Evolutionary conservation across 257 asterid genomes (phyloP), one percentile per base, ranked within the genome.

Genomic region (Rauvolfia tetraphylla): DNA sequence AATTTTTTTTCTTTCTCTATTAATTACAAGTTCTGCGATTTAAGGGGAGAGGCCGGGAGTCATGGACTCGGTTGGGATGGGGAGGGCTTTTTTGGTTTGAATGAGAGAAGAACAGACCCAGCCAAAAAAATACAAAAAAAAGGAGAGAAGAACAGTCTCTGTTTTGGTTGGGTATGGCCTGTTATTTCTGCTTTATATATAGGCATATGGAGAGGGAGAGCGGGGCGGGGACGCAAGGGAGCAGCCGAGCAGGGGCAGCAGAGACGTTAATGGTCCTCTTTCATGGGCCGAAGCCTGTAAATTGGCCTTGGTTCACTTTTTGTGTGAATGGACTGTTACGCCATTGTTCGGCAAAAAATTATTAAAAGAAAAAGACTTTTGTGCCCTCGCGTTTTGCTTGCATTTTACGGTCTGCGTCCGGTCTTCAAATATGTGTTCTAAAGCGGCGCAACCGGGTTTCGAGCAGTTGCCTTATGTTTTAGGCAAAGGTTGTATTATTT

Each of bases 61-160:
- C 9, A 1, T 15, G 17, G 22, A 57, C 29, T 76, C 51, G 56
- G 29, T 41, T 41, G 44, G 44, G 44, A 41, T 41, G 39, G 70
- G 70, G 70, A 65, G 44, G 46, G 33, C 36, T 66, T 29, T 33
- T 63, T 63, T 38, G 69, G 42, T 76, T 66, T 38, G 63, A 68
- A 63, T 9, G 20, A 68, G 22, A 39, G 22, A 22, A 9, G 33
- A 68, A 8, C 10, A 29, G 44, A 4, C 8, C 8, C n/a, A n/a
- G n/a, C n/a, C n/a, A n/a, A n/a, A n/a, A n/a, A n/a, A n/a, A n/a
- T n/a, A n/a, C n/a, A n/a, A n/a, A n/a, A n/a, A n/a, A n/a, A n/a
- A n/a, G n/a, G n/a, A 41, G 8, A 8, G 44, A 41, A 8, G 44
- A 8, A 8, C 44, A 41, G 25, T 12, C 22, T 34, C 11, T 63